Evolutionary conservation across 495 filamentous ascomycete genomes (phyloP), one percentile per base, ranked within the genome.

Genomic region (Corynascus novoguineensis): DNA sequence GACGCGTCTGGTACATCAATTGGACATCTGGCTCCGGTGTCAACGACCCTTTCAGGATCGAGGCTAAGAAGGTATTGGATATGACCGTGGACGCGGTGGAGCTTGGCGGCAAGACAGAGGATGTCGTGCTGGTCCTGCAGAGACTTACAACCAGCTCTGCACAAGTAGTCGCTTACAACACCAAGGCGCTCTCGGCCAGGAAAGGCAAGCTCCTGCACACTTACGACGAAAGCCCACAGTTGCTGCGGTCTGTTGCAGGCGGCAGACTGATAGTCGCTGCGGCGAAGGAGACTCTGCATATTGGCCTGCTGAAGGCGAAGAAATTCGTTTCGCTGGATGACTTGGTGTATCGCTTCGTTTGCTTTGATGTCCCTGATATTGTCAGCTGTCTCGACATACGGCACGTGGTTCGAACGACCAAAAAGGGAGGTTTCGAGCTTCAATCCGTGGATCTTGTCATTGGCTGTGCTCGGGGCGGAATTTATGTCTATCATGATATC

Each of bases 401-500:
- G 38, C 50, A 62, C 15, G 62, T 64, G 42, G 55, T 38, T 28
- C 58, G 53, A 45, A 50, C 55, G 50, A 68, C 37, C 47, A 75
- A 72, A 42, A 72, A 74, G 50, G 61, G 63, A n/a, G 60, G 59
- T 5, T 63, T 65, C 8, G 65, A 71, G 35, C 62, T 63, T 44
- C 71, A 63, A 52, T 73, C 64, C 38, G 69, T 87, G 44, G 86
- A 96, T 63, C 60, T 98, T 31, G 87, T 80, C 3, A 68, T 96
- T 46, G 93, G 95, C 29, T 83, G 86, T 52, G 74, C 79, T 21
- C 77, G 79, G 31, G 93, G 93, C 34, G 81, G 81, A 31, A 86
- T 97, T 28, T 79, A 88, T 64, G 66, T 93, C 12, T 93, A 95
- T 65, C 79, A 84, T 58, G 85, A 95, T 68, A 65, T 95, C 21